phyloP scores from a whole-genome alignment of 768 basidiomycete genomes.

The Tricholomella constricta region DNA sequence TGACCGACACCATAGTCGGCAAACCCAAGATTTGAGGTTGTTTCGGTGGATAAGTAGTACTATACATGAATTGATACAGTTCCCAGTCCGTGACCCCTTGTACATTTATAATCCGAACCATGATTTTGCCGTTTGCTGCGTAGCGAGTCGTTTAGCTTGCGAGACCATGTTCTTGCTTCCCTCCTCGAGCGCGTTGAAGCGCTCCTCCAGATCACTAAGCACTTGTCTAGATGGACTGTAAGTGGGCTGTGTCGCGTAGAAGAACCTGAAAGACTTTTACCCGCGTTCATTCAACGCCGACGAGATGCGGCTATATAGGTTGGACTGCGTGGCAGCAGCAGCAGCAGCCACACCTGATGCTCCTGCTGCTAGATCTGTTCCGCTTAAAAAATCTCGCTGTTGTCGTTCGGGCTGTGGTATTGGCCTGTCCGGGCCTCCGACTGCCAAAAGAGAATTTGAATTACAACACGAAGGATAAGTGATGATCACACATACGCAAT shows the following conservation, averaged over 20 bases:
- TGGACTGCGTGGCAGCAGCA: constrained; percentile 34
- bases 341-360: constrained; percentile 19
- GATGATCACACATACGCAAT: constrained; percentile 44
- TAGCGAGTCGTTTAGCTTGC: constrained; percentile 68
- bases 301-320: constrained; percentile 47
- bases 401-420: constrained; percentile 36
- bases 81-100: background rate
- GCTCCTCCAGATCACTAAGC: constrained; percentile 61
- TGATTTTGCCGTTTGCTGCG: constrained; percentile 61
- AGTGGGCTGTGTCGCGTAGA: background rate
- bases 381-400: constrained; percentile 3
- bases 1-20: constrained; percentile 37
- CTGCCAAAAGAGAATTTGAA: constrained; percentile 33
- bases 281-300: constrained; percentile 65
- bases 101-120: constrained; percentile 59
- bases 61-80: background rate
- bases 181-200: constrained; percentile 63
- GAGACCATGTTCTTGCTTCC: constrained; percentile 67
- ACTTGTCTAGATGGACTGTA: constrained; percentile 47
- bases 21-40: constrained; percentile 3
- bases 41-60: background rate
- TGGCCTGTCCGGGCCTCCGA: constrained; percentile 68
- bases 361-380: constrained; percentile 8
- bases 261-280: constrained; percentile 39
- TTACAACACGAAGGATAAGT: background rate